phyloP scores from a whole-genome alignment of 345 rosid genomes.

The Adansonia digitata region DNA sequence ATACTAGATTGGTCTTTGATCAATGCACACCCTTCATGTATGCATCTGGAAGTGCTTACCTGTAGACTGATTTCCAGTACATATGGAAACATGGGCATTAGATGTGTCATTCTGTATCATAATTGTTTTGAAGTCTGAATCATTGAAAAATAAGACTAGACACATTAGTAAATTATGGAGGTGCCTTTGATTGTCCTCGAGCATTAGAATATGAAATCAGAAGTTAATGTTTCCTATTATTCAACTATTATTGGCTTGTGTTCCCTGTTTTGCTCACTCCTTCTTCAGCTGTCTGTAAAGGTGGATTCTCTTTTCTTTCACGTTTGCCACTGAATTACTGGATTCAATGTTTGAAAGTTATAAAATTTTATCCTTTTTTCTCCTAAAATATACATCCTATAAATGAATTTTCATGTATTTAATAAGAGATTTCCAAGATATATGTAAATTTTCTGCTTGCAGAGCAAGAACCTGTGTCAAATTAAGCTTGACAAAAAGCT shows the following conservation, averaged over 20 bases:
- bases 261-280: background rate
- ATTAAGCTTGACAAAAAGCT: background rate
- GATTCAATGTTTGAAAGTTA: background rate
- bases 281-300: background rate
- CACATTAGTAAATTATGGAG: background rate
- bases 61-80: background rate
- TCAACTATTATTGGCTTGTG: background rate
- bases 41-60: background rate
- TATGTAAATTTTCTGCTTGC: background rate
- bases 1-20: background rate
- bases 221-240: background rate
- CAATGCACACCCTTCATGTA: background rate
- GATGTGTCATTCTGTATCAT: background rate
- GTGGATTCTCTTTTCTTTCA: background rate
- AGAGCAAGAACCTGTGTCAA: background rate
- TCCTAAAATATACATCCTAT: background rate
- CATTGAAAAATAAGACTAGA: background rate
- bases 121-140: background rate
- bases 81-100: background rate
- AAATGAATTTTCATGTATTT: background rate
- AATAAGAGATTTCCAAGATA: background rate
- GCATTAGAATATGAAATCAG: background rate
- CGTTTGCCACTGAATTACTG: background rate
- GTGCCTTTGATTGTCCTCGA: background rate
- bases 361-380: background rate